A percentile compares a stretch with the other conserved stretches of the same genome.
phyloP scores from a whole-genome alignment of 495 filamentous ascomycete species.

The Penicillium paxilli region DNA sequence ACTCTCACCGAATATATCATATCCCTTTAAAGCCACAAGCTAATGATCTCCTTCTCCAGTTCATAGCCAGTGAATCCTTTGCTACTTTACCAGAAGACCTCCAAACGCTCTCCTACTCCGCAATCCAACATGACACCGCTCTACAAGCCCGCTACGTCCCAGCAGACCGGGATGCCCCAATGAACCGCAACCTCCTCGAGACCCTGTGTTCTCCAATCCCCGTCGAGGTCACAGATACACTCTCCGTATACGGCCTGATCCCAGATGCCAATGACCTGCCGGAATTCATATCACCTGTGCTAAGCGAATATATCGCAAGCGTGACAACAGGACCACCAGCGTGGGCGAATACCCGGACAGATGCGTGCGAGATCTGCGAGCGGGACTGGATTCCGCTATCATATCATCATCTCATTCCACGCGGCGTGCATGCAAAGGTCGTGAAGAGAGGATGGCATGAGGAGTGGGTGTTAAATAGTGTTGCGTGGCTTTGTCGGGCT shows the following conservation, averaged over 20 bases:
- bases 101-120: constrained; percentile 59
- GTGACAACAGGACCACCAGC: constrained; percentile 60
- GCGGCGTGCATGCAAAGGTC: constrained; percentile 73
- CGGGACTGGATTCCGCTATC: constrained; percentile 74
- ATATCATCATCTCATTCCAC: constrained; percentile 85
- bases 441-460: constrained; percentile 80
- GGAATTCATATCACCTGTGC: constrained; percentile 60
- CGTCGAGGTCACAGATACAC: constrained; percentile 54
- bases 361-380: constrained; percentile 79
- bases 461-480: constrained; percentile 71
- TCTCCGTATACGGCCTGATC: constrained; percentile 61
- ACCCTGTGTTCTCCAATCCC: constrained; percentile 47
- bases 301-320: constrained; percentile 58
- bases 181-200: constrained; percentile 44
- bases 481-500: constrained; percentile 86
- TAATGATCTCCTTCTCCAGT: constrained; percentile 44
- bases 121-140: constrained; percentile 45
- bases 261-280: constrained; percentile 40
- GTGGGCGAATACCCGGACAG: constrained; percentile 53
- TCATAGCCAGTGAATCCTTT: constrained; percentile 71
- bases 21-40: background rate
- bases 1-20: background rate
- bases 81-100: constrained; percentile 58
- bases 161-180: constrained; percentile 37
- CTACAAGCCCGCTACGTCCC: constrained; percentile 53